A percentile compares a stretch with the other conserved stretches of the same genome.
phyloP scores from a whole-genome alignment of 2,329 filamentous ascomycete species.

The Pseudopyricularia cyperi region DNA sequence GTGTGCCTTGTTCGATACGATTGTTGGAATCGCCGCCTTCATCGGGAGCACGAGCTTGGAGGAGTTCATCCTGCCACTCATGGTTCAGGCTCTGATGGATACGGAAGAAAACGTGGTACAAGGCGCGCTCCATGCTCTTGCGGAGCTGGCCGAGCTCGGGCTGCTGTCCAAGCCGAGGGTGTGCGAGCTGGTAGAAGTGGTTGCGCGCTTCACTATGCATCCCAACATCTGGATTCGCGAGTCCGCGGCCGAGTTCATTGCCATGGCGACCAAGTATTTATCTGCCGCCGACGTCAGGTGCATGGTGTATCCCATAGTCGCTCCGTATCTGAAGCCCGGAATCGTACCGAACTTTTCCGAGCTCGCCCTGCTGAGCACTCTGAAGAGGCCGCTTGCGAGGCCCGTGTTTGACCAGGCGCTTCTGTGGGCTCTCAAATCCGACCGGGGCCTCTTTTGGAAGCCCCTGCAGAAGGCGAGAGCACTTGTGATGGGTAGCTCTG shows the following conservation, averaged over 20 bases:
- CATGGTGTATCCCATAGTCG: slow-evolving; percentile 67
- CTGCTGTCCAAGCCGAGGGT: slow-evolving; percentile 72
- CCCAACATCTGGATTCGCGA: slow-evolving; percentile 94
- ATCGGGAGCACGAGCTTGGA: slow-evolving; percentile 81
- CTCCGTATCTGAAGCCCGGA: slow-evolving; percentile 67
- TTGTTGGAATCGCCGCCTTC: slow-evolving; percentile 84
- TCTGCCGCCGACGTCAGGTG: slow-evolving; percentile 72
- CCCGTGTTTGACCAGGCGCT: slow-evolving; percentile 74
- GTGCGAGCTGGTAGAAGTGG: slow-evolving; percentile 78
- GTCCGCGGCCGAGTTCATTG: slow-evolving; percentile 72
- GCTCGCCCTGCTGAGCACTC: slow-evolving; percentile 59
- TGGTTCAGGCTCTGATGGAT: slow-evolving; percentile 89
- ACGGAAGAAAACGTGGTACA: slow-evolving; percentile 87
- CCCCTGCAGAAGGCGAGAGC: slow-evolving; percentile 53
- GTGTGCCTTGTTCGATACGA: slow-evolving; percentile 90
- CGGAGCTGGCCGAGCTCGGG: slow-evolving; percentile 77
- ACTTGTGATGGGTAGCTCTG: slow-evolving; percentile 51
- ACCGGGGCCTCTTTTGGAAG: slow-evolving; percentile 82
- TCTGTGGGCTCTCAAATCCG: slow-evolving; percentile 71
- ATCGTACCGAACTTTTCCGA: slow-evolving; percentile 57
- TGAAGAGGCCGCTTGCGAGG: slow-evolving; percentile 72
- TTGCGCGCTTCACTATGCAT: slow-evolving; percentile 79
- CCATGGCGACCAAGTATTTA: slow-evolving; percentile 61
- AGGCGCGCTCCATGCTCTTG: slow-evolving; percentile 74
- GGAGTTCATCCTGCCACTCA: slow-evolving; percentile 88